Evolutionary conservation across 371 early-diverging fungal genomes (phyloP).

Genomic region (Hamiltosporidium tvaerminnensis): DNA sequence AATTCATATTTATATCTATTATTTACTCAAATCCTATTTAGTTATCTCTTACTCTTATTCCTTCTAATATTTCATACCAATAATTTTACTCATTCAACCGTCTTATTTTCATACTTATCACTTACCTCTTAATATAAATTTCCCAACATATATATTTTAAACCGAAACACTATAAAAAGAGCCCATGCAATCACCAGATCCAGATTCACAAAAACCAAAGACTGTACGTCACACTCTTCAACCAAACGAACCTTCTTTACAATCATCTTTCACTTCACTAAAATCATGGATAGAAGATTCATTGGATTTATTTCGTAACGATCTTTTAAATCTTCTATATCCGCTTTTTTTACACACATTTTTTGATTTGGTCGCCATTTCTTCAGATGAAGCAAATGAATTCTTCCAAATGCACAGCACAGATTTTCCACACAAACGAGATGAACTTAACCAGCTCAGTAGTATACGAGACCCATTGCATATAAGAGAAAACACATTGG

Average conservation of each 20-base stretch:
- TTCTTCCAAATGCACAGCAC: conserved; percentile 60
- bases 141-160: no score
- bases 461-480: conserved; percentile 60
- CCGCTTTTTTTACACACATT: conserved; percentile 82
- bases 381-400: conserved; percentile 54
- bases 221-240: not conserved
- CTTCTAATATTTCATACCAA: no score
- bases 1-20: no score
- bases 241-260: not conserved
- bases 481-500: conserved; percentile 63
- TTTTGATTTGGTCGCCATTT: conserved; percentile 62
- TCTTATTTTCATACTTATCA: no score
- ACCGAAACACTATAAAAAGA: no score
- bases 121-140: no score
- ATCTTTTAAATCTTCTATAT: conserved; percentile 67
- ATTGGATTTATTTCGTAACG: conserved; percentile 61
- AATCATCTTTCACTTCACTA: conserved; percentile 45
- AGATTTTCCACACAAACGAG: not conserved
- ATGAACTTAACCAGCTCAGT: conserved; percentile 22
- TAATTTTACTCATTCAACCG: no score
- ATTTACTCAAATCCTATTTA: no score
- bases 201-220: no score
- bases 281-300: conserved; percentile 78
- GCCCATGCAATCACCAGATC: no score
- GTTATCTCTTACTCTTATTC: no score